phyloP scores from a whole-genome alignment of 2,329 filamentous ascomycete genomes.

The Pseudocercospora cruenta region DNA sequence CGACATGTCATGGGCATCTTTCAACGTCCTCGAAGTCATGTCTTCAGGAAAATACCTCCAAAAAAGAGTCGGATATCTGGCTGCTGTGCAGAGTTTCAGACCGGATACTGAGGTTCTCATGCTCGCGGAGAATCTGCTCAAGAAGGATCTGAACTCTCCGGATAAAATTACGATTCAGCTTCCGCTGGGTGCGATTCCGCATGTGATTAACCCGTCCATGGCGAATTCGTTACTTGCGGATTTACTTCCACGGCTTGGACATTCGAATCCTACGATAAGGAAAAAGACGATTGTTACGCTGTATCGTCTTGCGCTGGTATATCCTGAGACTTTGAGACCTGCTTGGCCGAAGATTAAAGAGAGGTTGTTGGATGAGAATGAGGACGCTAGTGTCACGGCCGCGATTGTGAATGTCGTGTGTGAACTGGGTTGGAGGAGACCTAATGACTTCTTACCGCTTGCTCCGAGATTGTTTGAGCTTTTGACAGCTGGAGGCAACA shows the following conservation, averaged over 20 bases:
- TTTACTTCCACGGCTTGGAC: conserved; percentile 80
- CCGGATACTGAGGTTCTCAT: conserved; percentile 96
- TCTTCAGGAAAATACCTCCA: conserved; percentile 91
- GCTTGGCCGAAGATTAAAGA: conserved; percentile 99
- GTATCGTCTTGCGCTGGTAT: conserved; percentile 92
- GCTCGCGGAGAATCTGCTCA: conserved; percentile 93
- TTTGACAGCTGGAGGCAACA: conserved; percentile 88
- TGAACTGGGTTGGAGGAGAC: conserved; percentile 90
- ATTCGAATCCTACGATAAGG: conserved; percentile 81
- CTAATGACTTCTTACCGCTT: conserved; percentile 89
- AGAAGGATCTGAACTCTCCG: conserved; percentile 84
- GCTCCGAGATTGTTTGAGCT: conserved; percentile 91
- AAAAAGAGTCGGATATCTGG: conserved; percentile 93
- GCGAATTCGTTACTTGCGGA: conserved; percentile 88
- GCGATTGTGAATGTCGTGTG: conserved; percentile 97
- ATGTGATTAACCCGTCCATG: conserved; percentile 89
- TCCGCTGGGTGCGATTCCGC: conserved; percentile 86
- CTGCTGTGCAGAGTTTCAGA: conserved; percentile 93
- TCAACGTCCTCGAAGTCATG: conserved; percentile 99
- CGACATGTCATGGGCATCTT: conserved; percentile 99
- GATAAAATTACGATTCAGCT: conserved; percentile 78
- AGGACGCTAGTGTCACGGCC: conserved; percentile 91
- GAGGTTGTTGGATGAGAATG: conserved; percentile 81
- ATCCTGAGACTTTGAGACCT: conserved; percentile 86
- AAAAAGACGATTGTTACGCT: conserved; percentile 97